Percentiles rank a stretch among this genome's conserved stretches.
Conservation (phyloP, 805 yeast species). For the Cyberlindnera samutprakarnensis region DNA sequence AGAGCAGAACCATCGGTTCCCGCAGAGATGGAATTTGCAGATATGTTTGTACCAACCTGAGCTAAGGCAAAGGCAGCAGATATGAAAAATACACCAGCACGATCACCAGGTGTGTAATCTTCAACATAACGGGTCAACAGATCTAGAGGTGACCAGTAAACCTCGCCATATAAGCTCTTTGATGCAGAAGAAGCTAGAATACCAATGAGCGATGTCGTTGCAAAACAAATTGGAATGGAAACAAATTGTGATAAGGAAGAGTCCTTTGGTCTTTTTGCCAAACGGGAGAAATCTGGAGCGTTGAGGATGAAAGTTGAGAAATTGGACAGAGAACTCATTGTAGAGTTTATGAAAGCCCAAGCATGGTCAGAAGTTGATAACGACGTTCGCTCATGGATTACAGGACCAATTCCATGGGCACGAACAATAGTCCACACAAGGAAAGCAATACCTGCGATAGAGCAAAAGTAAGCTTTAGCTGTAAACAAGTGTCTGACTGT, state of each 20-base stretch:
- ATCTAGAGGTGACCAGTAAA: constrained; percentile 81
- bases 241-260: constrained; percentile 51
- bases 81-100: constrained; percentile 77
- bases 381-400: constrained; percentile 46
- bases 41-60: constrained; percentile 71
- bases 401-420: constrained; percentile 74
- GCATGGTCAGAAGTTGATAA: constrained; percentile 56
- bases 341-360: constrained; percentile 77
- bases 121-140: constrained; percentile 52
- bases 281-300: constrained; percentile 86
- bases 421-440: constrained; percentile 78
- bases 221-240: constrained; percentile 71
- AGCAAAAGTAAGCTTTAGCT: constrained; percentile 69
- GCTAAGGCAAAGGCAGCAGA: constrained; percentile 66
- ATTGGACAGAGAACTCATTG: constrained; percentile 77
- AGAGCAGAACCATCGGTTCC: constrained; percentile 69
- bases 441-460: constrained; percentile 78
- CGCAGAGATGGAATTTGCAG: constrained; percentile 64
- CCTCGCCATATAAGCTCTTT: constrained; percentile 52
- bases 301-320: constrained; percentile 85
- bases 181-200: constrained; percentile 80
- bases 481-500: constrained; percentile 78
- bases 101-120: constrained; percentile 43
- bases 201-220: constrained; percentile 78
- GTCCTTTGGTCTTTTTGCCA: constrained; percentile 51